phyloP scores from a whole-genome alignment of 192 early-diverging fungal species.

The Mortierella antarctica region DNA sequence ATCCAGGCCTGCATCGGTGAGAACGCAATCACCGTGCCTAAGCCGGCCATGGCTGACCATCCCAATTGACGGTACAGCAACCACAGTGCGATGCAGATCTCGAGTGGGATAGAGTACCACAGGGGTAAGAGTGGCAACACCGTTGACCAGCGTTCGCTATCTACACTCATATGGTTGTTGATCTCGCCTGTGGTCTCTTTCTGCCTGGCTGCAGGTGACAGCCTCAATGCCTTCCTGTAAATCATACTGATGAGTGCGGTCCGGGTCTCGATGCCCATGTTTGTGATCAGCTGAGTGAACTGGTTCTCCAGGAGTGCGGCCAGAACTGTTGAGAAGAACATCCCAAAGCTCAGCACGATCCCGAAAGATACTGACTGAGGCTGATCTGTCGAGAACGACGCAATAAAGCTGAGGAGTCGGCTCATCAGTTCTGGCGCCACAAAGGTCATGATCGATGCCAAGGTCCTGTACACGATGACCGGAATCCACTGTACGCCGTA shows the following conservation, averaged over 20 bases:
- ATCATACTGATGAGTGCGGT: slow-evolving; percentile 59
- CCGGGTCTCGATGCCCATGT: slow-evolving; percentile 44
- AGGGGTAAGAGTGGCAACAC: slow-evolving; percentile 23
- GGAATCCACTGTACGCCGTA: slow-evolving; percentile 31
- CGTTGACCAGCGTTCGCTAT: slow-evolving; percentile 68
- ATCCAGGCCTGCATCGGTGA: slow-evolving; percentile 32
- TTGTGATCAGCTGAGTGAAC: slow-evolving; percentile 24
- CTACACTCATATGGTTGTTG: slow-evolving; percentile 73
- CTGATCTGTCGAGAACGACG: background rate
- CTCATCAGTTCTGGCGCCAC: slow-evolving; percentile 29
- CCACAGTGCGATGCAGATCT: slow-evolving; percentile 30
- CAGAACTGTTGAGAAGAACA: slow-evolving; percentile 28
- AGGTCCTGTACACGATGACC: slow-evolving; percentile 15
- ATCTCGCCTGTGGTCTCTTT: slow-evolving; percentile 32
- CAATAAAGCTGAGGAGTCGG: slow-evolving; percentile 32
- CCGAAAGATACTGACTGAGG: slow-evolving; percentile 9
- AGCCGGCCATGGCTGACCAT: slow-evolving; percentile 26
- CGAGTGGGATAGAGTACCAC: slow-evolving; percentile 60
- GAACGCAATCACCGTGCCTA: slow-evolving; percentile 21
- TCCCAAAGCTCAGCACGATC: slow-evolving; percentile 15
- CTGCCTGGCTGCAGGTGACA: slow-evolving; percentile 65
- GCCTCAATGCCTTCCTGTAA: slow-evolving; percentile 81
- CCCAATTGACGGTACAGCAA: slow-evolving; percentile 41
- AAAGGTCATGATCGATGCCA: slow-evolving; percentile 27
- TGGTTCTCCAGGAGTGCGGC: slow-evolving; percentile 25